These are phyloP conservation scores for Microbotryum silenes-acaulis DNA, from an alignment of 1,284 basidiomycete species.

Conservation along the genomic window DNA sequence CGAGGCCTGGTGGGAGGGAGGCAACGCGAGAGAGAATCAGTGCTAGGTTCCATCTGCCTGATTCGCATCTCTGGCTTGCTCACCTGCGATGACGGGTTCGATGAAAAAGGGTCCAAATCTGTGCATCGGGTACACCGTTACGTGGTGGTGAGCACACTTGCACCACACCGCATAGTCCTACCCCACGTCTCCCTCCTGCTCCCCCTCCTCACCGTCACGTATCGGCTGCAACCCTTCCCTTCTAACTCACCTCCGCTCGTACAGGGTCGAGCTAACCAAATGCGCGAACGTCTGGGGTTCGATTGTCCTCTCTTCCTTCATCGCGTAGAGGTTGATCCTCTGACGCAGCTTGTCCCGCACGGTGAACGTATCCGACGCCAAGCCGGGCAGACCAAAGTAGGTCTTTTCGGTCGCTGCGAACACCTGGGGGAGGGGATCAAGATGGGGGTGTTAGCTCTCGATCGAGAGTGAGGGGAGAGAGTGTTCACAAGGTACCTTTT, in stretches of 20 bases:
- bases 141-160: neutral
- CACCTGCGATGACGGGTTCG: conserved; percentile 91
- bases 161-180: too few relatives aligned
- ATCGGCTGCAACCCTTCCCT: neutral
- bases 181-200: too few relatives aligned
- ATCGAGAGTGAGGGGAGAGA: too few relatives aligned
- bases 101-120: conserved; percentile 93
- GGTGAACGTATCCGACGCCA: conserved; percentile 88
- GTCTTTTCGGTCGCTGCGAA: conserved; percentile 90
- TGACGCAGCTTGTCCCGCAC: conserved; percentile 87
- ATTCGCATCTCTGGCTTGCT: neutral
- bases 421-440: conserved; percentile 50
- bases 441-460: too few relatives aligned
- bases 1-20: conserved; percentile 39
- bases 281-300: conserved; percentile 94
- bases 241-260: conserved; percentile 64
- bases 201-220: neutral
- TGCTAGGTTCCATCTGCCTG: too few relatives aligned
- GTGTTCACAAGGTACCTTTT: conserved; percentile 57
- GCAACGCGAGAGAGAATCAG: conserved; percentile 1
- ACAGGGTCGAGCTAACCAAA: conserved; percentile 92
- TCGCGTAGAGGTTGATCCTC: conserved; percentile 97
- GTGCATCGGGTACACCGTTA: neutral
- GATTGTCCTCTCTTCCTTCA: conserved; percentile 98
- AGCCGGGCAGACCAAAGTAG: conserved; percentile 84